These are phyloP conservation scores for Scheffersomyces stipitis DNA, from an alignment of 805 yeast genomes.

Conservation along the genomic window DNA sequence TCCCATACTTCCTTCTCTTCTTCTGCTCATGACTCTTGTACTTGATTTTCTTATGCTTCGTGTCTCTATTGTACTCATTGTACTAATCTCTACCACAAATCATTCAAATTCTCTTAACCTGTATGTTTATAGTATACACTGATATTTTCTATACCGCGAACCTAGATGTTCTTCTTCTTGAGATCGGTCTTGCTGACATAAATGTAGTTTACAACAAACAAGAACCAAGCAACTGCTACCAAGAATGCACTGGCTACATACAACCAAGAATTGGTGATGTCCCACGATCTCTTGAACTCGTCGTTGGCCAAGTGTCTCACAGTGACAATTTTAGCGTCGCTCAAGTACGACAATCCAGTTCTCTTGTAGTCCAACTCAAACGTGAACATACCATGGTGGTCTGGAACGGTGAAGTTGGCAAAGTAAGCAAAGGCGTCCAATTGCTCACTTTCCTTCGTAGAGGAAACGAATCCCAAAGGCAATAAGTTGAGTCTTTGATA, in stretches of 20 bases:
- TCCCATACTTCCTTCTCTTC: not conserved
- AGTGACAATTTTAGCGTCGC: constrained; percentile 68
- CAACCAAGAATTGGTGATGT: constrained; percentile 90
- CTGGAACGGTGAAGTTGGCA: constrained; percentile 73
- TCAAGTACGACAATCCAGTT: constrained; percentile 68
- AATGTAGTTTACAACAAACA: constrained; percentile 68
- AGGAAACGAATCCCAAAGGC: constrained; percentile 39
- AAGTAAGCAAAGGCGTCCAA: constrained; percentile 51
- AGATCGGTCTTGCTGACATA: constrained; percentile 33
- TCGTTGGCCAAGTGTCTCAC: constrained; percentile 94
- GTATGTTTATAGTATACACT: not conserved
- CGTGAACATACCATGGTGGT: constrained; percentile 96
- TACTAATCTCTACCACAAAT: no score
- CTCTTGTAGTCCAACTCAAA: constrained; percentile 77
- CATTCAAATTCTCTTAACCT: not conserved
- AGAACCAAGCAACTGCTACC: constrained; percentile 74
- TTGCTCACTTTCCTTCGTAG: constrained; percentile 31
- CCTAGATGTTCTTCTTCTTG: constrained; percentile 25
- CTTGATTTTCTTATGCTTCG: not conserved
- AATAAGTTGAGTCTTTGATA: constrained; percentile 76
- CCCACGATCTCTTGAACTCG: constrained; percentile 92
- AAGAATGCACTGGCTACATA: constrained; percentile 69
- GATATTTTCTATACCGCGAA: not conserved
- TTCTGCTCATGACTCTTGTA: not conserved
- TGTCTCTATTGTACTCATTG: no score